Percentiles rank a stretch among this genome's conserved stretches.
Conservation (phyloP, 192 early-diverging fungal genomes). For the Dissophora globulifera region DNA sequence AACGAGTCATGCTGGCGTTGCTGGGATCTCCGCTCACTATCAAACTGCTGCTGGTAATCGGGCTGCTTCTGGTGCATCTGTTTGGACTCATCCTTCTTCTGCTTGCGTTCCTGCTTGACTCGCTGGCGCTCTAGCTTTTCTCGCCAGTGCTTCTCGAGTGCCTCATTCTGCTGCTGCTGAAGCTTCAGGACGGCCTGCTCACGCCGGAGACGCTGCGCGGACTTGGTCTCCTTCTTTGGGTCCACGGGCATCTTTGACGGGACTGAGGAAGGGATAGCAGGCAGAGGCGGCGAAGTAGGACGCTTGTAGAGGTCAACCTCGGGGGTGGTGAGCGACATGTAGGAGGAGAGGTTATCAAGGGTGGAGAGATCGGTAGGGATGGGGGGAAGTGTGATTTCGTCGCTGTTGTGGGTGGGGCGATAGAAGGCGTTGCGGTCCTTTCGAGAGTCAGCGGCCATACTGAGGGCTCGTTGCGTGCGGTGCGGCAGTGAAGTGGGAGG, state of each 20-base stretch:
- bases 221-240: slow-evolving; percentile 1
- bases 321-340: background rate
- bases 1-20: slow-evolving; percentile 34
- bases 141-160: background rate
- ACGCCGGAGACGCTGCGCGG: slow-evolving; percentile 1
- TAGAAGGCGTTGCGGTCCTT: background rate
- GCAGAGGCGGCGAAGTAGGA: slow-evolving; percentile 17
- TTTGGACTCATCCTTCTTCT: slow-evolving; percentile 35
- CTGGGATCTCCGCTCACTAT: slow-evolving; percentile 2
- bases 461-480: slow-evolving; percentile 35
- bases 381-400: background rate
- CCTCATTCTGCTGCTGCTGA: slow-evolving; percentile 4
- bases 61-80: slow-evolving; percentile 40
- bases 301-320: slow-evolving; percentile 35
- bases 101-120: slow-evolving; percentile 29
- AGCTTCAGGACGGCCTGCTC: slow-evolving; percentile 8
- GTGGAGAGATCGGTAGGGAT: background rate
- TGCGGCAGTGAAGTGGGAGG: background rate
- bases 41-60: slow-evolving; percentile 19
- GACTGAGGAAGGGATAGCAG: slow-evolving; percentile 1
- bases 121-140: slow-evolving; percentile 19
- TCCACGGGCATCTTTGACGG: background rate
- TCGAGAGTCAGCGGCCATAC: slow-evolving; percentile 29
- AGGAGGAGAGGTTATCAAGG: background rate
- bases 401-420: background rate